Conservation (phyloP, 345 rosid species). For the Rhodamnia argentea region DNA sequence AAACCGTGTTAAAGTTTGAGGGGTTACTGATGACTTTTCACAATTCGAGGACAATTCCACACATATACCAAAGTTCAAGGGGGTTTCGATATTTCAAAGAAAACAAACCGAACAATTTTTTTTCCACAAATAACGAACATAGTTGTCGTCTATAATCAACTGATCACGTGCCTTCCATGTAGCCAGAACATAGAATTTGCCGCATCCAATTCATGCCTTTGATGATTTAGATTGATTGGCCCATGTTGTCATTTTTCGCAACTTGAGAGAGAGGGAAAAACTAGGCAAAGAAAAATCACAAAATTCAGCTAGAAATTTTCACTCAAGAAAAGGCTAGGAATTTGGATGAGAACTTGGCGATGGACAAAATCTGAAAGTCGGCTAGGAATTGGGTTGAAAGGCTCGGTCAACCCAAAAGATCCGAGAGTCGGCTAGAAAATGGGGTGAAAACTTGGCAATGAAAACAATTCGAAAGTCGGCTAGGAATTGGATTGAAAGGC, state of each 20-base stretch:
- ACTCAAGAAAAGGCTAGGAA: too few species aligned
- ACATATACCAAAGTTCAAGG: neutral
- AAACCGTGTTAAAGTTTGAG: neutral
- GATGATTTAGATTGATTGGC: neutral
- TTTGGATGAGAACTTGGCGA: neutral
- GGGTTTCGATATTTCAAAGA: neutral
- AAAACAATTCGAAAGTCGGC: neutral
- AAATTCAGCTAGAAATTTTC: too few species aligned
- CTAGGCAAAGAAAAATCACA: accelerated
- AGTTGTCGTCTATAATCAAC: neutral
- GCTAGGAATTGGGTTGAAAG: neutral
- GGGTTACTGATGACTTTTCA: neutral
- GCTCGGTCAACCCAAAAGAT: too few species aligned
- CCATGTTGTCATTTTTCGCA: neutral
- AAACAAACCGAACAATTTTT: too few species aligned
- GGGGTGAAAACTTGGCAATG: accelerated
- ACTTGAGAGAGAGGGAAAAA: neutral
- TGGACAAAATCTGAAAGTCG: neutral
- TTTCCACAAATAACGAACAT: neutral
- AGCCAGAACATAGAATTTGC: neutral
- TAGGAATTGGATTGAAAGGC: neutral
- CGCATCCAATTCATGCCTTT: neutral
- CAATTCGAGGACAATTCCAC: neutral
- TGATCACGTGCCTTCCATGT: neutral
- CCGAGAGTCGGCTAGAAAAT: too few species aligned